These are phyloP conservation scores for Ustilago tritici DNA, from an alignment of 1,284 basidiomycete species.

Conservation along the genomic window DNA sequence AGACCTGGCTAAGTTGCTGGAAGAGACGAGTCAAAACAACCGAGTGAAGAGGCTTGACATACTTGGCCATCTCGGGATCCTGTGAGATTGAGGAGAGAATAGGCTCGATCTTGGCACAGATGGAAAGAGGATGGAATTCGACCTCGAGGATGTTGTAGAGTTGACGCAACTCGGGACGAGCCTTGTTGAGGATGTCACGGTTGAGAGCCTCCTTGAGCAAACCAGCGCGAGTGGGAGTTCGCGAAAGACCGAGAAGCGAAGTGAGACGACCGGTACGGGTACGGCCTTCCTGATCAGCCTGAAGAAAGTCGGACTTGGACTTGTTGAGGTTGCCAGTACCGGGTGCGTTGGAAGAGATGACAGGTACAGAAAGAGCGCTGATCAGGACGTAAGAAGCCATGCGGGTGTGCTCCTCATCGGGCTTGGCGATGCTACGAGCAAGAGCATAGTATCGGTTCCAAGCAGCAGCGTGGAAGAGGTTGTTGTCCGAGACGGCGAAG, in stretches of 20 bases:
- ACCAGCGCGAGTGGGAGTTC: constrained; percentile 86
- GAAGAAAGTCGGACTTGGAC: constrained; percentile 73
- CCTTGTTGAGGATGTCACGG: constrained; percentile 85
- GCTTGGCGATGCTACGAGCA: constrained; percentile 62
- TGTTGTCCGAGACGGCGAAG: constrained; percentile 85
- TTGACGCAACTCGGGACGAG: constrained; percentile 82
- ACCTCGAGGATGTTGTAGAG: constrained; percentile 93
- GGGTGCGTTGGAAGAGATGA: constrained; percentile 75
- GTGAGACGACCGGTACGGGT: constrained; percentile 82
- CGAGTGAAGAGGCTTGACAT: constrained; percentile 89
- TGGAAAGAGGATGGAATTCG: constrained; percentile 92
- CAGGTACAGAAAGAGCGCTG: constrained; percentile 91
- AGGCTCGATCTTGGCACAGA: constrained; percentile 85
- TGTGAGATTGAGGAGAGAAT: constrained; percentile 75
- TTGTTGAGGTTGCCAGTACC: constrained; percentile 74
- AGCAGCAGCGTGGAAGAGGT: constrained; percentile 95
- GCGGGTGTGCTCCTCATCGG: constrained; percentile 81
- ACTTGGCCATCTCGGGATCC: constrained; percentile 71
- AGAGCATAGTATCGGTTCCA: constrained; percentile 82
- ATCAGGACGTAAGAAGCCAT: constrained; percentile 93
- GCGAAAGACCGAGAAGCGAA: constrained; percentile 85
- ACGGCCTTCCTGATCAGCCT: constrained; percentile 72
- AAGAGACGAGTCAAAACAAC: constrained; percentile 94
- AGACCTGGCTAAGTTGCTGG: constrained; percentile 92
- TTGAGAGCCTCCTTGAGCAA: constrained; percentile 74